These are phyloP conservation scores for Penicillium expansum DNA, from an alignment of 2,329 filamentous ascomycete genomes.

Conservation along the genomic window DNA sequence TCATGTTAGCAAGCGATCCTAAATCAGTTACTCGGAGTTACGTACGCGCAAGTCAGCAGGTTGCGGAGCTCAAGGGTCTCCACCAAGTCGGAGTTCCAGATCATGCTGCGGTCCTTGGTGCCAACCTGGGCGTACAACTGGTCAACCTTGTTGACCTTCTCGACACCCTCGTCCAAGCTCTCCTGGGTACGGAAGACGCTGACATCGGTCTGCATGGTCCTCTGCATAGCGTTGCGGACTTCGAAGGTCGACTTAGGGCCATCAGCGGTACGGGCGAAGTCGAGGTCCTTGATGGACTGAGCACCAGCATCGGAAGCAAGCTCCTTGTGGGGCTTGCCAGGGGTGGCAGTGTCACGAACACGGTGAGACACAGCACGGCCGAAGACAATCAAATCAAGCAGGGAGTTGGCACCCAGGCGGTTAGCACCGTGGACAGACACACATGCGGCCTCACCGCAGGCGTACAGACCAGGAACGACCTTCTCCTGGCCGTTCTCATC, in stretches of 20 bases:
- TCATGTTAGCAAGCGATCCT: slow-evolving; percentile 7
- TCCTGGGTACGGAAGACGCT: slow-evolving; percentile 95
- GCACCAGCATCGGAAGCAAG: slow-evolving; percentile 82
- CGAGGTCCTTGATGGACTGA: slow-evolving; percentile 79
- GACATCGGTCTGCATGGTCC: slow-evolving; percentile 96
- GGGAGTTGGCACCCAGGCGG: slow-evolving; percentile 95
- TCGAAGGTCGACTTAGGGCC: slow-evolving; percentile 86
- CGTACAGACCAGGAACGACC: slow-evolving; percentile 91
- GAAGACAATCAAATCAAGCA: slow-evolving; percentile 95
- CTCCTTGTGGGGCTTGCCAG: slow-evolving; percentile 75
- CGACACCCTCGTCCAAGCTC: slow-evolving; percentile 87
- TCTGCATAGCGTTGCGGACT: slow-evolving; percentile 90
- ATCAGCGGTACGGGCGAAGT: slow-evolving; percentile 77
- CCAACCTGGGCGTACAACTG: slow-evolving; percentile 75
- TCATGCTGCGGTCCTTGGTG: slow-evolving; percentile 99
- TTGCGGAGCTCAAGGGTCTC: slow-evolving; percentile 96
- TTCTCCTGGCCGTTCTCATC: slow-evolving; percentile 85
- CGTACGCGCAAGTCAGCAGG: slow-evolving; percentile 91
- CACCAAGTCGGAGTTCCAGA: slow-evolving; percentile 97
- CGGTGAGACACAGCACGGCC: slow-evolving; percentile 96
- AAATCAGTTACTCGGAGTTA: slow-evolving; percentile 30
- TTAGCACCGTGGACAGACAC: slow-evolving; percentile 98
- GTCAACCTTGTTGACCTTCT: slow-evolving; percentile 83
- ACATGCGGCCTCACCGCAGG: slow-evolving; percentile 94
- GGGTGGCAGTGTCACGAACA: slow-evolving; percentile 89